Evolutionary conservation across 2,329 filamentous ascomycete species (phyloP), one percentile per base, ranked within the genome.

Genomic region (Claviceps maximensis): DNA sequence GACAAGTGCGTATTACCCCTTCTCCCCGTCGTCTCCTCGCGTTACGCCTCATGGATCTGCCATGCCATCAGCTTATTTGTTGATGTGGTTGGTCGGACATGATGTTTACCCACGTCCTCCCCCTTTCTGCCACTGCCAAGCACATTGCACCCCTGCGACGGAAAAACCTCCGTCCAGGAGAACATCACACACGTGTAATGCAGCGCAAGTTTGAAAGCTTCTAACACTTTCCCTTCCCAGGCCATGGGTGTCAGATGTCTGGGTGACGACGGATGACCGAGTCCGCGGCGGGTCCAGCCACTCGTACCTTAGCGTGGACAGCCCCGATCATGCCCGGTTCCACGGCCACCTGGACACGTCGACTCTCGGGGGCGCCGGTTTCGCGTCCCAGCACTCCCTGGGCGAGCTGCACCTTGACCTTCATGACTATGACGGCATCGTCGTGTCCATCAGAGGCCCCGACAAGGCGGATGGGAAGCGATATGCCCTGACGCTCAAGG

Each of bases 321-420:
- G 57, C 12, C 58, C 59, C 45, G 56, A 62, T 50, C 56, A 56
- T 67, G 80, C 83, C 66, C 53, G 75, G 68, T 89, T 90, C 69
- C 69, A 79, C 57, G 87, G 88, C 2, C 72, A 73, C 25, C 75
- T 93, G 21, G 87, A 93, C 67, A 88, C 84, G 57, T 76, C 75
- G 51, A 81, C 86, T 0, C 79, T 93, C 0, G 87, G 87, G 27
- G 87, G 86, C 31, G 87, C 88, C 1, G 88, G 88, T 5, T 93
- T 94, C 63, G 87, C 87, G 10, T 87, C 83, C 4, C 88, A 91
- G 64, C 78, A 84, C 47, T 89, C 84, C 4, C 75, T 73, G 41
- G 78, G 81, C 8, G 69, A 76, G 41, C 67, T 74, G 15, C 68
- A 69, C 25, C 86, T 84, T 77, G 77, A 93, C 60, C 68, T 93